Conservation (phyloP, 768 basidiomycete species). For the Coprinopsis cinerea region DNA sequence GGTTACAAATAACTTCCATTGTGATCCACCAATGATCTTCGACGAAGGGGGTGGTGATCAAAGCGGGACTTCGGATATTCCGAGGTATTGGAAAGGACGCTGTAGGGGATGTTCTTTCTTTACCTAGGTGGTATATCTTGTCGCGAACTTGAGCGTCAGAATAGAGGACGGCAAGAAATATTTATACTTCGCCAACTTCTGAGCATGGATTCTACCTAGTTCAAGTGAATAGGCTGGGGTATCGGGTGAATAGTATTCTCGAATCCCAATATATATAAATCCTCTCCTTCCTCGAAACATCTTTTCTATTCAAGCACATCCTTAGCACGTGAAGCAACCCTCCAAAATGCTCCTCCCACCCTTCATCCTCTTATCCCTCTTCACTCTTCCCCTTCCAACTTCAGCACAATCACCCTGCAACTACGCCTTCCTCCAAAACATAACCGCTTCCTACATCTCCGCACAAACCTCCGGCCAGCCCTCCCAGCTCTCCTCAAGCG, state of each 20-base stretch:
- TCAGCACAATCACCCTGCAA: conserved; percentile 5
- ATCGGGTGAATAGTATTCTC: conserved; percentile 1
- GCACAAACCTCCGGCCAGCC: neutral
- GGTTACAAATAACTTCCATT: too few species aligned
- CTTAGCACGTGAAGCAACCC: neutral
- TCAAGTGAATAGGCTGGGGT: neutral
- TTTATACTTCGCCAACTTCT: too few species aligned
- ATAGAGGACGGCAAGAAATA: too few species aligned
- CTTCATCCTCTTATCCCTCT: neutral
- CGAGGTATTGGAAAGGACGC: too few species aligned
- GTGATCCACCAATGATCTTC: too few species aligned
- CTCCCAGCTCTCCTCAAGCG: neutral
- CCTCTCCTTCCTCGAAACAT: neutral
- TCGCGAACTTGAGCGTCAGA: too few species aligned
- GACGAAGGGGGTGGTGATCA: too few species aligned
- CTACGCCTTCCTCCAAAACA: conserved; percentile 3
- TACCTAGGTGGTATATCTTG: too few species aligned
- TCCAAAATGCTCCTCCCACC: neutral
- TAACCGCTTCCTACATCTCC: conserved; percentile 1
- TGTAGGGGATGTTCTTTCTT: too few species aligned
- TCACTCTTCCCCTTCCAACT: neutral
- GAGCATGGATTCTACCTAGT: too few species aligned
- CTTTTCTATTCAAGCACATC: neutral
- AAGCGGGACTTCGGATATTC: neutral
- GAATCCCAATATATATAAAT: neutral